Evolutionary conservation across 1,284 basidiomycete species (phyloP).

Genomic region (Pseudozyma pruni): DNA sequence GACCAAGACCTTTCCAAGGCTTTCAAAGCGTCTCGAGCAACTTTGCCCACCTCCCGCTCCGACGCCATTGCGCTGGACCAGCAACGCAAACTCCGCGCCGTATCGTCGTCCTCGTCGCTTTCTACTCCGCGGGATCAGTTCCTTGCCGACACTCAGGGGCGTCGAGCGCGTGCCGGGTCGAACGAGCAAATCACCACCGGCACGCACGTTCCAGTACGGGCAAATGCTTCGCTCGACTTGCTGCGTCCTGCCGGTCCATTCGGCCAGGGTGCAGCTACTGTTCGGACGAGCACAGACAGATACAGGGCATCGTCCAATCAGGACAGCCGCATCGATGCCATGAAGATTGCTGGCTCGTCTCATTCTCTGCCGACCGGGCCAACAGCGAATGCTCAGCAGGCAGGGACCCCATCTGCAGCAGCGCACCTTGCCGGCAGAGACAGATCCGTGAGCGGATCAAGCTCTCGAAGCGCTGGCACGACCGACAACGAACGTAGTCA

Average conservation of each 20-base stretch:
- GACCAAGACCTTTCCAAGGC: constrained; percentile 18
- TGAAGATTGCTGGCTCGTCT: constrained; percentile 10
- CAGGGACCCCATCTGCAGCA: not conserved
- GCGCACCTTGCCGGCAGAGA: constrained; percentile 4
- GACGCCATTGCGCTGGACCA: constrained; percentile 18
- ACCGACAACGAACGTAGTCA: constrained; percentile 30
- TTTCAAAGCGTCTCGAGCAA: constrained; percentile 1
- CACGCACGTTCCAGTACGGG: constrained; percentile 1
- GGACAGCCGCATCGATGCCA: constrained; percentile 25
- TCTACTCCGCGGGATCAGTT: constrained; percentile 16
- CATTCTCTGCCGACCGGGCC: not conserved
- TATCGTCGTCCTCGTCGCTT: constrained; percentile 39
- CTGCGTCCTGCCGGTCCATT: constrained; percentile 20
- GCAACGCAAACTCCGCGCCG: constrained; percentile 25
- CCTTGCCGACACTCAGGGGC: constrained; percentile 4
- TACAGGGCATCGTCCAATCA: constrained; percentile 7
- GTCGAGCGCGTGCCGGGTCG: constrained; percentile 28
- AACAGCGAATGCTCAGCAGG: not conserved
- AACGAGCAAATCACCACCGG: constrained; percentile 22
- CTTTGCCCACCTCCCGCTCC: constrained; percentile 9
- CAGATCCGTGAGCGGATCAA: constrained; percentile 34
- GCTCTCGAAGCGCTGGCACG: constrained; percentile 24
- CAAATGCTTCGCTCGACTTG: constrained; percentile 31
- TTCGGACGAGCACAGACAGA: constrained; percentile 10
- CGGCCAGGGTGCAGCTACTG: constrained; percentile 1